These are phyloP conservation scores for Saposhnikovia divaricata DNA, from an alignment of 129 eudicot genomes.

Conservation along the genomic window DNA sequence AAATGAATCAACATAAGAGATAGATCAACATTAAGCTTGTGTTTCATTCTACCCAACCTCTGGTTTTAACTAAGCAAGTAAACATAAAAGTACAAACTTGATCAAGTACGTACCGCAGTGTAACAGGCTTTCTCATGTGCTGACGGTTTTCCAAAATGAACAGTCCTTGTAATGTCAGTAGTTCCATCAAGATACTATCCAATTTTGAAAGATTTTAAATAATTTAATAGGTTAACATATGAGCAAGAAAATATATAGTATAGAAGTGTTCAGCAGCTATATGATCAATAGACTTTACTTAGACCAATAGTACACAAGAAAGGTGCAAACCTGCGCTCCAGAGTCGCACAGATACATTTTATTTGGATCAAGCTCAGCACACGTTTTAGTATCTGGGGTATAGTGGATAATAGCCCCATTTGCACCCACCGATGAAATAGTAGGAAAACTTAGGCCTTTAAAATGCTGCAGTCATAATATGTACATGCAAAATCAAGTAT, in stretches of 20 bases:
- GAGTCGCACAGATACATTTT: conserved; percentile 86
- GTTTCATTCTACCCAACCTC: not conserved
- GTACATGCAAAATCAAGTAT: not conserved
- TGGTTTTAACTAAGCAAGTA: not conserved
- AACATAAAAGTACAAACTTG: conserved; percentile 13
- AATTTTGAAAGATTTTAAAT: not conserved
- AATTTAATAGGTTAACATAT: not conserved
- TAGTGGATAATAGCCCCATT: conserved; percentile 94
- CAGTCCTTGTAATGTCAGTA: conserved; percentile 96
- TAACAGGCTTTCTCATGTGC: conserved; percentile 91
- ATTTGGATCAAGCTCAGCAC: conserved; percentile 90
- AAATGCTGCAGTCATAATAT: conserved; percentile 54
- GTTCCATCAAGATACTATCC: conserved; percentile 85
- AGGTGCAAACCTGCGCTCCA: conserved; percentile 81
- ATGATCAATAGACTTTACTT: not conserved
- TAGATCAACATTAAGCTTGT: not conserved
- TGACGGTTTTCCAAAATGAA: conserved; percentile 90
- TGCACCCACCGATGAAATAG: conserved; percentile 96
- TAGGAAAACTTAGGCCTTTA: conserved; percentile 94
- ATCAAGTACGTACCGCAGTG: conserved; percentile 62
- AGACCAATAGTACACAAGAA: not conserved
- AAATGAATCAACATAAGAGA: not conserved
- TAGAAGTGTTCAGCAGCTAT: not conserved
- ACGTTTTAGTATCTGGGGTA: conserved; percentile 66
- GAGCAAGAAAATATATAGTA: not conserved